Conservation (phyloP, 768 basidiomycete species). For the Boletus rubropictus region DNA sequence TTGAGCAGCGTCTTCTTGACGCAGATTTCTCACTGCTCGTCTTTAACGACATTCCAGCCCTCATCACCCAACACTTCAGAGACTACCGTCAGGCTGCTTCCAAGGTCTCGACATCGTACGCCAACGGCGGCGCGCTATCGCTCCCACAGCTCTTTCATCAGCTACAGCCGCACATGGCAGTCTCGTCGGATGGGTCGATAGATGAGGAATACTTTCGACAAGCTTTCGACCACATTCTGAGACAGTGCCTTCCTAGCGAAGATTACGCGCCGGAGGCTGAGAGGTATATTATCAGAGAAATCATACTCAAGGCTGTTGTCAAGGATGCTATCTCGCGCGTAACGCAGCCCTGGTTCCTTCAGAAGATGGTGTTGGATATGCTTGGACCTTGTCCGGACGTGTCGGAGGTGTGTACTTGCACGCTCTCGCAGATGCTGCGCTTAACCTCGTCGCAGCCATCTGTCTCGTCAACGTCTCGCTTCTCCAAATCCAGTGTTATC, state of each 20-base stretch:
- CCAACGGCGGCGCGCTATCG: slow-evolving; percentile 55
- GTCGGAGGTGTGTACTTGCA: slow-evolving; percentile 14
- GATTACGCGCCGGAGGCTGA: slow-evolving; percentile 72
- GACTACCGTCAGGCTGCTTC: slow-evolving; percentile 68
- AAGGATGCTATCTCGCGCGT: slow-evolving; percentile 62
- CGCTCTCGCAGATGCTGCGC: neutral
- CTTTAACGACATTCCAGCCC: slow-evolving; percentile 54
- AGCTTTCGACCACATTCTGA: slow-evolving; percentile 70
- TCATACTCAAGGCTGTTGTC: slow-evolving; percentile 72
- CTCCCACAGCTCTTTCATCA: slow-evolving; percentile 70
- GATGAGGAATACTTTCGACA: slow-evolving; percentile 78
- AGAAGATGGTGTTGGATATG: slow-evolving; percentile 59
- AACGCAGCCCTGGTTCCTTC: slow-evolving; percentile 88
- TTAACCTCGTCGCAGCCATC: slow-evolving; percentile 14
- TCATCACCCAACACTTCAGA: slow-evolving; percentile 69
- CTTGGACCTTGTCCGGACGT: slow-evolving; percentile 43
- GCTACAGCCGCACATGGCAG: slow-evolving; percentile 79
- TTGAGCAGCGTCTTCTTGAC: slow-evolving; percentile 53
- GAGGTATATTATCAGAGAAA: slow-evolving; percentile 78
- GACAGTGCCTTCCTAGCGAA: slow-evolving; percentile 63
- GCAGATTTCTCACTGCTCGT: slow-evolving; percentile 58
- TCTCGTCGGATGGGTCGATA: slow-evolving; percentile 57
- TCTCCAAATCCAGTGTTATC: slow-evolving; percentile 50
- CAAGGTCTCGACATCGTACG: slow-evolving; percentile 66
- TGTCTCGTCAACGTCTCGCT: slow-evolving; percentile 21